A percentile compares a stretch with the other conserved stretches of the same genome.
These are phyloP conservation scores for Boletus rufocinnamomeus DNA, from an alignment of 768 basidiomycete species.

Conservation along the genomic window DNA sequence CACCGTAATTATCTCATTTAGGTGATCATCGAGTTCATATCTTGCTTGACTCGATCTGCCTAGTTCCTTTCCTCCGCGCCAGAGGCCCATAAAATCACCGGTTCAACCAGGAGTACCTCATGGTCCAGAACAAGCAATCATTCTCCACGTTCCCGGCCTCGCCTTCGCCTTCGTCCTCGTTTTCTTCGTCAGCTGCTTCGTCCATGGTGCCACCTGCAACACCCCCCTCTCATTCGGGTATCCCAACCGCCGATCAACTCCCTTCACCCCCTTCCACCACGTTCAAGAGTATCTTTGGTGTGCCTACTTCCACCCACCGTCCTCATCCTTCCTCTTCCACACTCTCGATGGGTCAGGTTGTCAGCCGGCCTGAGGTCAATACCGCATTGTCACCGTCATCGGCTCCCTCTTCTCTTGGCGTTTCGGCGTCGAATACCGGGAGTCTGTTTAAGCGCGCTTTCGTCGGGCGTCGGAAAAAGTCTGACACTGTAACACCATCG, in stretches of 20 bases:
- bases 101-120: constrained; percentile 27
- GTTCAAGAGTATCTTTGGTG: constrained; percentile 35
- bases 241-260: constrained; percentile 45
- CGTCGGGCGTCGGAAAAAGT: constrained; percentile 37
- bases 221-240: constrained; percentile 42
- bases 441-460: constrained; percentile 35
- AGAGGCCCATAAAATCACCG: constrained; percentile 23
- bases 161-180: constrained; percentile 48
- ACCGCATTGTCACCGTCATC: constrained; percentile 31
- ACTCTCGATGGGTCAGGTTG: constrained; percentile 37
- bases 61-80: constrained; percentile 15
- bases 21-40: constrained; percentile 33
- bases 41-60: constrained; percentile 26
- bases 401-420: constrained; percentile 25
- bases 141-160: constrained; percentile 43
- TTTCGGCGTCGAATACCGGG: constrained; percentile 26
- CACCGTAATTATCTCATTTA: constrained; percentile 32
- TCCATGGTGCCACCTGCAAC: constrained; percentile 43
- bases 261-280: constrained; percentile 38
- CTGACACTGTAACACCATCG: constrained; percentile 23
- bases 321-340: constrained; percentile 30
- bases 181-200: constrained; percentile 44
- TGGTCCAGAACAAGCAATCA: constrained; percentile 40
- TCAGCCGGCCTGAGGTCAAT: constrained; percentile 35
- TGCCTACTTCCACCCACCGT: constrained; percentile 27